Evolutionary conservation across 257 asterid genomes (phyloP).

Genomic region (Solanum virginianum): DNA sequence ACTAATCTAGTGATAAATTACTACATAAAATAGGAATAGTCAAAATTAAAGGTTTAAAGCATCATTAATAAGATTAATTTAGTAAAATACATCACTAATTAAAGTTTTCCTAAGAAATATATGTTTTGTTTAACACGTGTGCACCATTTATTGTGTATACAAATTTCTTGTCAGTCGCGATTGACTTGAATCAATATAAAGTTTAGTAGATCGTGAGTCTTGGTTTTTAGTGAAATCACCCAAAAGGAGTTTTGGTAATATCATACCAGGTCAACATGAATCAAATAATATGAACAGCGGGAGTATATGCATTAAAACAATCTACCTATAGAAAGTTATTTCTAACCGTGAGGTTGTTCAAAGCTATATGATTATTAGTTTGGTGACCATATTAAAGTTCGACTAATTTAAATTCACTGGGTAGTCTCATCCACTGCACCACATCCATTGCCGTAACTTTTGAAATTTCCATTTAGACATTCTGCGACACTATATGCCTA

Average conservation of each 20-base stretch:
- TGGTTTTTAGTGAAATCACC: neutral
- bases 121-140: neutral
- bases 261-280: neutral
- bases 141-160: neutral
- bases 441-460: too few species aligned
- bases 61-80: too few species aligned
- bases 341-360: neutral
- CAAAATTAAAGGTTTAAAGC: too few species aligned
- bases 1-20: too few species aligned
- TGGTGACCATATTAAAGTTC: neutral
- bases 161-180: neutral
- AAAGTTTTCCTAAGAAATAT: too few species aligned
- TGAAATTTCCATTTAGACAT: too few species aligned
- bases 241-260: too few species aligned
- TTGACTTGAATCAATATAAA: neutral
- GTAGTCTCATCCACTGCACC: too few species aligned
- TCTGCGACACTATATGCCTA: neutral
- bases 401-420: too few species aligned
- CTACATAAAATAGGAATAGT: too few species aligned
- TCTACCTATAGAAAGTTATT: neutral
- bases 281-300: neutral
- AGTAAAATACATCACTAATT: too few species aligned
- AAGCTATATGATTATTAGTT: neutral
- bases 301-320: neutral
- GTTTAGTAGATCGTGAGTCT: neutral